phyloP scores from a whole-genome alignment of 371 early-diverging fungal species.

The Mortierella sp. region DNA sequence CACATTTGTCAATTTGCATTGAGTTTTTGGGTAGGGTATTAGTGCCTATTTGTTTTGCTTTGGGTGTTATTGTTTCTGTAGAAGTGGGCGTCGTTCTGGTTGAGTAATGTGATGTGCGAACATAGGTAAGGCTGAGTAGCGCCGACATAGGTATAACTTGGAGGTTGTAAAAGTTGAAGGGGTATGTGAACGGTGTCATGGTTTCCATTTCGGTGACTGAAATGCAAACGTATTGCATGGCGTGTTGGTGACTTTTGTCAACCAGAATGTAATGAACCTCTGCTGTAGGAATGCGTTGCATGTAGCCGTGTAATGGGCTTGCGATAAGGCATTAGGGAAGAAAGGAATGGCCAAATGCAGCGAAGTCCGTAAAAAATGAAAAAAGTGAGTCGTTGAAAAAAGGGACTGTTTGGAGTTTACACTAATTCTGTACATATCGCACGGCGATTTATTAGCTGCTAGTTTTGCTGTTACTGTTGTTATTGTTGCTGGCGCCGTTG shows the following conservation, averaged over 20 bases:
- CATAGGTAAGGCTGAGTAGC: neutral
- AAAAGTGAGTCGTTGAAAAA: neutral
- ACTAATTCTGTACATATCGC: neutral
- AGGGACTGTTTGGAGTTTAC: neutral
- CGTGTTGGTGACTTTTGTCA: neutral
- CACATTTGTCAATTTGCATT: neutral
- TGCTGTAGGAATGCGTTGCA: slow-evolving; percentile 2
- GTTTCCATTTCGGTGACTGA: neutral
- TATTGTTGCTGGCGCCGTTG: neutral
- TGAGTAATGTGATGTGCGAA: neutral
- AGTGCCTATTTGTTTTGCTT: slow-evolving; percentile 6
- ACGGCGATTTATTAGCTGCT: neutral
- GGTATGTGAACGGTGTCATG: too few species aligned
- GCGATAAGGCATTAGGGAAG: neutral
- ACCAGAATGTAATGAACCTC: slow-evolving; percentile 24
- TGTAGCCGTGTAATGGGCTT: neutral
- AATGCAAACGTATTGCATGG: neutral
- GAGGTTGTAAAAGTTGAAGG: neutral
- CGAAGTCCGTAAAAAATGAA: neutral
- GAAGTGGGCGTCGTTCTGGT: neutral
- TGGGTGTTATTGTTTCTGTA: neutral
- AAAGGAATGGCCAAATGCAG: neutral
- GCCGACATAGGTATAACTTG: neutral
- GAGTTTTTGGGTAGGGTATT: neutral
- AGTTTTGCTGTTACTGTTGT: neutral